Evolutionary conservation across 345 rosid species (phyloP).

Genomic region (Sonneratia alba): DNA sequence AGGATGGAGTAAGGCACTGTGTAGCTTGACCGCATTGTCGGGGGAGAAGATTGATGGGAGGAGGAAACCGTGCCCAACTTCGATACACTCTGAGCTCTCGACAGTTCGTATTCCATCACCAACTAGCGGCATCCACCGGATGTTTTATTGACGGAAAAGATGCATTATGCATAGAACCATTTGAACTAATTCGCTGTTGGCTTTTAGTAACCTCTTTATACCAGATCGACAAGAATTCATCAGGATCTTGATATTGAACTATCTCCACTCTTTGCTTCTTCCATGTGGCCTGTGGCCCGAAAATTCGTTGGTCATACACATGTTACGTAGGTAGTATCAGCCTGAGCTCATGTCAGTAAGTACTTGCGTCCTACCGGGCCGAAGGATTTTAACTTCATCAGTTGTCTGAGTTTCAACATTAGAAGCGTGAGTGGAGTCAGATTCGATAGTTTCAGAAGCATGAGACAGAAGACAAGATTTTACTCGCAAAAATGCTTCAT

Average conservation of each 20-base stretch:
- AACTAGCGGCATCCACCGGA: too few species aligned
- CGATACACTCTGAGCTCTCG: too few species aligned
- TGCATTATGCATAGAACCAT: too few species aligned
- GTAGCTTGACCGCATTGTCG: too few species aligned
- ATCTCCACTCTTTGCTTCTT: not conserved
- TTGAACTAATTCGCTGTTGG: too few species aligned
- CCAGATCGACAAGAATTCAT: not conserved
- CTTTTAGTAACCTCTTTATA: too few species aligned
- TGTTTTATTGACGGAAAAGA: too few species aligned
- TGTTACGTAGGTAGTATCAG: too few species aligned
- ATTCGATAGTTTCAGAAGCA: not conserved
- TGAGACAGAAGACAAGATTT: not conserved
- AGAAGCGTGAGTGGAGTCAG: not conserved
- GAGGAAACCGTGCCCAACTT: too few species aligned
- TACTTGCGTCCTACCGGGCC: not conserved
- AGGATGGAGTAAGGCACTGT: too few species aligned
- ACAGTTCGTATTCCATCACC: too few species aligned
- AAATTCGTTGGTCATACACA: not conserved
- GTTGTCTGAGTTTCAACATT: not conserved
- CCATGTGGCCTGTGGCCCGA: not conserved
- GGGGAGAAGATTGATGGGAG: too few species aligned
- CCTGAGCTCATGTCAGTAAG: not conserved
- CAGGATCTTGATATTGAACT: not conserved
- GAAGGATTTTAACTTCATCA: not conserved
- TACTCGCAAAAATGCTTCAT: not conserved